Evolutionary conservation across 2,329 filamentous ascomycete genomes (phyloP), one percentile per base, ranked within the genome.

Genomic region (Penicillium nordicum): DNA sequence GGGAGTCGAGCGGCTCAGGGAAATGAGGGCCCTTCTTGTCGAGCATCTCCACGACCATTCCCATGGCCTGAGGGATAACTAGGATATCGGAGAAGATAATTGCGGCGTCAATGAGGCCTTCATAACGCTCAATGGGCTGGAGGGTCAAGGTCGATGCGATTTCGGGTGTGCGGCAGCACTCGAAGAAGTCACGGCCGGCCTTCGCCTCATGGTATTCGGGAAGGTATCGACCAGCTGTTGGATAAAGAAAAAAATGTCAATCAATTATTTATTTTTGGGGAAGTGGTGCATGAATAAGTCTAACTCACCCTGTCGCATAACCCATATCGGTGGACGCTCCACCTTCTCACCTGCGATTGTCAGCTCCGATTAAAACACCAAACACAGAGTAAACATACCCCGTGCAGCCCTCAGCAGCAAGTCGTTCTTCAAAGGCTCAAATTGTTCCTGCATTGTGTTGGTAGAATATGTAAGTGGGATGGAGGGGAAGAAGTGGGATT

Each of bases 51-150:
- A 99, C 94, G n/a, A 83, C 82, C 94, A 99, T 99, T 1, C 94
- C 94, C 85, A 99, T 90, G 32, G 94, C 94, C 78, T 99, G 94
- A 0, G 94, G 94, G 61, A 99, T 92, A 44, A 99, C 94, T 37
- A 99, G 85, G 63, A 99, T 99, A 73, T 99, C 94, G 55, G 91
- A 96, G 82, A 99, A 99, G 75, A 99, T 99, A 69, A 99, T 99
- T 58, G 94, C 92, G 29, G 92, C 93, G 75, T 99, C 94, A 66
- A 99, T 85, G 59, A 99, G 87, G 42, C 92, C 92, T 41, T 83
- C 87, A 72, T 87, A 99, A 51, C 94, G 91, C 67, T 97, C 92
- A 68, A 99, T 87, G 51, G 94, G 94, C 76, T 99, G 94, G 29
- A 99, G 84, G 6, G 94, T 99, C 66, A 99, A 80, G 38, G 89